Evolutionary conservation across 2,329 filamentous ascomycete species (phyloP).

Genomic region (Xylariaceae sp.): DNA sequence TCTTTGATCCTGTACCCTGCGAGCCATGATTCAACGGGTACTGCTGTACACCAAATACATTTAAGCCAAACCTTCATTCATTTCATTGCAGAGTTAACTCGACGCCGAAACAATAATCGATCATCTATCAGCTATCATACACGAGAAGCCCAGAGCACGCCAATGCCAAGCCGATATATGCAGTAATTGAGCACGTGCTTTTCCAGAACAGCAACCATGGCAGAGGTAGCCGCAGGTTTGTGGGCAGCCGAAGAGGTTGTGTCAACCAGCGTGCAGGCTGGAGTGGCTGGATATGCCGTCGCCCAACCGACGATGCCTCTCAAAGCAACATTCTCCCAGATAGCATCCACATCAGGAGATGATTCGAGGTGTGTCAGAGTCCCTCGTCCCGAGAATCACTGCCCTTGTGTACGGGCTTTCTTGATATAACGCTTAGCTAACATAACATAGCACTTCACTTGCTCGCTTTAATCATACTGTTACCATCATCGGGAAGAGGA

Average conservation of each 20-base stretch:
- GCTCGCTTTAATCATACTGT: constrained; percentile 57
- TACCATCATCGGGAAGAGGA: constrained; percentile 57
- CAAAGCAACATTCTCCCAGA: constrained; percentile 55
- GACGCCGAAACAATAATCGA: too few relatives aligned
- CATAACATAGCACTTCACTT: constrained; percentile 44
- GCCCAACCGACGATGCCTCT: constrained; percentile 59
- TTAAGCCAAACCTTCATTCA: too few relatives aligned
- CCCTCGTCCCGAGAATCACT: not conserved
- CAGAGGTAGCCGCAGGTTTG: constrained; percentile 46
- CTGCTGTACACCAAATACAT: too few relatives aligned
- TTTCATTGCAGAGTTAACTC: too few relatives aligned
- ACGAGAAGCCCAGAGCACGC: too few relatives aligned
- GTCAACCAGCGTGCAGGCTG: constrained; percentile 48
- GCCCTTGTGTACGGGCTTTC: not conserved
- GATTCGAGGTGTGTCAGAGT: constrained; percentile 36
- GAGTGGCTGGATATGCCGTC: constrained; percentile 49
- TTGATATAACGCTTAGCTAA: not conserved
- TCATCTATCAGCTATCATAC: too few relatives aligned
- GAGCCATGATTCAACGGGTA: too few relatives aligned
- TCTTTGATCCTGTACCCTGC: too few relatives aligned
- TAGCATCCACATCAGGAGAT: constrained; percentile 45
- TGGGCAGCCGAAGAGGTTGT: constrained; percentile 48
- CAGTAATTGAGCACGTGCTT: too few relatives aligned
- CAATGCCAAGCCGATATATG: too few relatives aligned
- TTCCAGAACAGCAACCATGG: constrained; percentile 39